Evolutionary conservation across 169 alveolate genomes (phyloP), one percentile per base, ranked within the genome.

Genomic region (Besnoitia besnoiti): DNA sequence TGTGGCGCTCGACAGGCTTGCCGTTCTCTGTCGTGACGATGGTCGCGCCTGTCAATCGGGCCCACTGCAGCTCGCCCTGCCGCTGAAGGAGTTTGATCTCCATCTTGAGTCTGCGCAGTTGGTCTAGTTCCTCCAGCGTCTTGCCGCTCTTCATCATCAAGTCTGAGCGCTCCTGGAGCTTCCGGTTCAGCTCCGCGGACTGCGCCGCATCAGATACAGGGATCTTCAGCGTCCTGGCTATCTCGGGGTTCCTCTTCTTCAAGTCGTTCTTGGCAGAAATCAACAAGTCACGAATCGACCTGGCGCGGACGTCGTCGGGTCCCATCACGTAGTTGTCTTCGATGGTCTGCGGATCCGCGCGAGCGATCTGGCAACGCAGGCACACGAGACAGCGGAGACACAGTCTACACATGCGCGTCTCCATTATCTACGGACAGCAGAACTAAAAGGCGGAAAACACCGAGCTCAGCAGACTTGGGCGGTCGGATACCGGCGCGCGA

Each of bases 241-340:
- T 21, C 55, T 21, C 85, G 12, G 85, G 85, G 35, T 76, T 19
- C 47, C 4, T 35, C 51, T 33, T 14, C 85, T 76, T 76, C 85
- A 76, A 37, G 10, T 21, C 27, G 14, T 33, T 40, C 85, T 76
- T 76, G 0, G 85, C 85, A 16, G 50, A 33, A 8, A 49, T 42
- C 51, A 76, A 37, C 16, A 76, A 37, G 51, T 76, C 85, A 7
- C 85, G 85, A 19, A 76, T 40, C 49, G 85, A 37, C 30, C 85
- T 12, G 27, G 85, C 85, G 27, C 85, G 85, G 12, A 76, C 85
- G 51, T 76, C 85, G 30, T 76, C 85, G n/a, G 85, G 85, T 0
- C 85, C 85, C 50, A n/a, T 40, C n/a, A 40, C 10, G 30, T 76
- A 76, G 21, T 19, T 21, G 0, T 35, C 50, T 0, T 76, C 85